Percentiles rank a stretch among this genome's conserved stretches.
Conservation (phyloP, 2,329 filamentous ascomycete species). For the Apiospora sp. region DNA sequence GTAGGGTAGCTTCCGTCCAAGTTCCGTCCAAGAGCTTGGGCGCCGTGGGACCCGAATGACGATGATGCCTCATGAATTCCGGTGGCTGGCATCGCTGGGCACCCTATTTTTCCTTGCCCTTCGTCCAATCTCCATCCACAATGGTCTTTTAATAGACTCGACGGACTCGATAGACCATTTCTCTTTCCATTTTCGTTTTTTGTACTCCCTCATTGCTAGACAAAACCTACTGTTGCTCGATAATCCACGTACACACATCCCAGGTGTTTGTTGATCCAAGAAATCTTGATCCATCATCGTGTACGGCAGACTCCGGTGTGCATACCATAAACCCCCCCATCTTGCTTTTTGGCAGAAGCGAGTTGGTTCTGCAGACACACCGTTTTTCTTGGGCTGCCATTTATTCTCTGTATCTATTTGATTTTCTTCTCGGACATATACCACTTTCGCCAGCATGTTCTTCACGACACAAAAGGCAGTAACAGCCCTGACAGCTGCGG, state of each 20-base stretch:
- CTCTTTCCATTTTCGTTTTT: constrained; percentile 17
- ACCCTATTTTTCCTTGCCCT: not conserved
- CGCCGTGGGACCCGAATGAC: constrained; percentile 16
- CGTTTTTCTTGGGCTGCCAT: not conserved
- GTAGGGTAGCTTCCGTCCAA: constrained; percentile 7
- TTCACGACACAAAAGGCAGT: constrained; percentile 22
- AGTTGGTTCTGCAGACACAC: not conserved
- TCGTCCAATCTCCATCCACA: constrained; percentile 4
- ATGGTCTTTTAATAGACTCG: constrained; percentile 16
- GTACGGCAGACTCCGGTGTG: constrained; percentile 8
- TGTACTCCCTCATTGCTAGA: not conserved
- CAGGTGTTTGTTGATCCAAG: not conserved
- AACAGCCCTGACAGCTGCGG: not conserved
- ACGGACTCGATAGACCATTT: constrained; percentile 10
- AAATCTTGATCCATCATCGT: not conserved
- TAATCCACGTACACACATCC: not conserved
- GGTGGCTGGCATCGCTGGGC: constrained; percentile 7
- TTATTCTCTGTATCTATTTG: not conserved
- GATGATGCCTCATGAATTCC: constrained; percentile 17
- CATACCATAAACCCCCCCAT: not conserved
- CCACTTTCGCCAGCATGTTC: constrained; percentile 17
- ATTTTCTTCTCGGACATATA: not conserved
- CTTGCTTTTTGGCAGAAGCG: constrained; percentile 14
- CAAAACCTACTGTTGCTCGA: not conserved
- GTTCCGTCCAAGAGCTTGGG: constrained; percentile 17